Evolutionary conservation across 345 rosid species (phyloP).

Genomic region (Theobroma cacao): DNA sequence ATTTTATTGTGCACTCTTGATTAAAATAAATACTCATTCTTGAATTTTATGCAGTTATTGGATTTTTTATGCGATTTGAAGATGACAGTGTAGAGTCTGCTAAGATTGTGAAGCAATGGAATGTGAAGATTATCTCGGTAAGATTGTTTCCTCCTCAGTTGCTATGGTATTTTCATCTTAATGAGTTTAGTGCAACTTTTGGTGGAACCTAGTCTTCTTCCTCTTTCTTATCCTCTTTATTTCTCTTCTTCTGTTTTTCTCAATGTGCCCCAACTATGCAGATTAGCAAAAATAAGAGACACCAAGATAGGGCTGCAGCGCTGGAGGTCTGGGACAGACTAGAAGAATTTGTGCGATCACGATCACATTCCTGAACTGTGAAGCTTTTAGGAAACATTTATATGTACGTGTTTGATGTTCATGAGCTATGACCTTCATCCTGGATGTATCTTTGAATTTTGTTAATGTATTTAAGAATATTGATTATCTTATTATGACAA

Average conservation of each 20-base stretch:
- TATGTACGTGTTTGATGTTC: conserved; percentile 19
- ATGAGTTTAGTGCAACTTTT: neutral
- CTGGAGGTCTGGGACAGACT: conserved; percentile 95
- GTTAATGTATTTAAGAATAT: conserved; percentile 17
- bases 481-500: conserved; percentile 13
- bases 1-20: neutral
- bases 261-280: conserved; percentile 31
- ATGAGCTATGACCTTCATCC: conserved; percentile 4
- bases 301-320: conserved; percentile 94
- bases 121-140: conserved; percentile 91
- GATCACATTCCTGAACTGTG: conserved; percentile 62
- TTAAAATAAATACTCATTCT: neutral
- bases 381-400: conserved; percentile 19
- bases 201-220: neutral
- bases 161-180: neutral
- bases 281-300: conserved; percentile 97
- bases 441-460: conserved; percentile 12
- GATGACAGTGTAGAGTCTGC: conserved; percentile 94
- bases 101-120: conserved; percentile 89
- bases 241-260: neutral
- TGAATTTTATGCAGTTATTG: conserved; percentile 57
- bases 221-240: neutral
- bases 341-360: conserved; percentile 84
- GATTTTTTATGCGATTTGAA: conserved; percentile 86
- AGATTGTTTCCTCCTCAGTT: conserved; percentile 11